These are phyloP conservation scores for Phytophthora sp. DNA, from an alignment of 352 stramenopile genomes.

Conservation along the genomic window DNA sequence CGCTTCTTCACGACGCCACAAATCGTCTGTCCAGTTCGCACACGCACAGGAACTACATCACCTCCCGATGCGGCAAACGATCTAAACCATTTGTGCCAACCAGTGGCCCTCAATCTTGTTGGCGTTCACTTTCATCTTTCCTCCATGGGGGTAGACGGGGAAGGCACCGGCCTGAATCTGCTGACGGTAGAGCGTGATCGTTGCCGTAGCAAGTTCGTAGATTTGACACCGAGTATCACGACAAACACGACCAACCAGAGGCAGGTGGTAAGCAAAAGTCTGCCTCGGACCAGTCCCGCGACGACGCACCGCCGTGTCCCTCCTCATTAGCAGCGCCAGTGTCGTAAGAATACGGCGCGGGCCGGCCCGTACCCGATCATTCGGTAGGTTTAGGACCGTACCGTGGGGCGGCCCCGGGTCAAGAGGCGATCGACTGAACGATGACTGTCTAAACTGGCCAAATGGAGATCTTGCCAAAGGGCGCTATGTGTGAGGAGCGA, in stretches of 20 bases:
- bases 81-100: background rate
- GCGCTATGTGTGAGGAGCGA: no score
- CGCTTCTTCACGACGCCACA: background rate
- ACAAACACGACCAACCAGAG: constrained; percentile 9
- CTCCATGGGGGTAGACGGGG: background rate
- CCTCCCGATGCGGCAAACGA: no score
- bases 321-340: constrained; percentile 1
- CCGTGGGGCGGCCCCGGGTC: no score
- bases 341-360: background rate
- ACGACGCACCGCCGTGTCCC: background rate
- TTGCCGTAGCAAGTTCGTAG: constrained; percentile 8
- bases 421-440: no score
- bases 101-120: background rate
- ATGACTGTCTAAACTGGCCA: no score
- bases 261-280: background rate
- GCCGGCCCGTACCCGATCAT: no score
- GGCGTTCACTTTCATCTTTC: background rate
- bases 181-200: constrained; percentile 1
- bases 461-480: no score
- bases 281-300: background rate
- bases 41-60: constrained; percentile 16
- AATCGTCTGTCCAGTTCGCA: background rate
- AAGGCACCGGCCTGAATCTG: constrained; percentile 6
- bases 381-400: no score
- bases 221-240: background rate